phyloP scores from a whole-genome alignment of 2,329 filamentous ascomycete species.

The Fusarium sp. region DNA sequence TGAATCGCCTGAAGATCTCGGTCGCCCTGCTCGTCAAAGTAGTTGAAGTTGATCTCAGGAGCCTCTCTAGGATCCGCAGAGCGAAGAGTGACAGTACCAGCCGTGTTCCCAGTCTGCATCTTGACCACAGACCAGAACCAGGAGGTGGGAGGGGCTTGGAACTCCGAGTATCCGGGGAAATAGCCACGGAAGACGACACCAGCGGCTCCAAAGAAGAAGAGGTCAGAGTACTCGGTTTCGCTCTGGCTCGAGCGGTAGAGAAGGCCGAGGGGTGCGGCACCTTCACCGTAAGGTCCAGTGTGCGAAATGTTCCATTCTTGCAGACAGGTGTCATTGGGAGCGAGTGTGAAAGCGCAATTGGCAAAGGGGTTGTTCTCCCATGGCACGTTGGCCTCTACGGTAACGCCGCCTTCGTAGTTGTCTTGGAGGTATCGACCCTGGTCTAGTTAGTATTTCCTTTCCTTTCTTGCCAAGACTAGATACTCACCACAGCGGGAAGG shows the following conservation, averaged over 20 bases:
- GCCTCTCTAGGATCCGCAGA: conserved; percentile 74
- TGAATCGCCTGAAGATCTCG: conserved; percentile 24
- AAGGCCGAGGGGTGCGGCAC: conserved; percentile 43
- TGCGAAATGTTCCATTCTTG: conserved; percentile 48
- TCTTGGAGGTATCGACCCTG: conserved; percentile 48
- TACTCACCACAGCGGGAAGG: conserved; percentile 60
- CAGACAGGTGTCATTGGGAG: conserved; percentile 53
- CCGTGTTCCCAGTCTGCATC: conserved; percentile 73
- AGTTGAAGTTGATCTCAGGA: conserved; percentile 75
- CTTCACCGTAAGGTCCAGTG: conserved; percentile 45
- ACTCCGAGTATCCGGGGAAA: conserved; percentile 48
- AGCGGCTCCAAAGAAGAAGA: conserved; percentile 51
- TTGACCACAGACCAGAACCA: conserved; percentile 61
- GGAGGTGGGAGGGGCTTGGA: conserved; percentile 51
- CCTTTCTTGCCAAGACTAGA: too few species aligned
- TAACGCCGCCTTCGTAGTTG: conserved; percentile 48
- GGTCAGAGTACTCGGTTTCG: conserved; percentile 48
- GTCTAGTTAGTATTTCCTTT: background rate
- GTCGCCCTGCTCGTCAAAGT: conserved; percentile 59
- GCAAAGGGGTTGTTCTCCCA: conserved; percentile 37
- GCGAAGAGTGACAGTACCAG: conserved; percentile 73
- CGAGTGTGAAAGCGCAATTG: conserved; percentile 23
- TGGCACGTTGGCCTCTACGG: conserved; percentile 32
- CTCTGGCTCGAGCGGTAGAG: conserved; percentile 49
- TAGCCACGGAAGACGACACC: conserved; percentile 49